Conservation (phyloP, 1,284 basidiomycete species). For the Wolfiporia cocos region DNA sequence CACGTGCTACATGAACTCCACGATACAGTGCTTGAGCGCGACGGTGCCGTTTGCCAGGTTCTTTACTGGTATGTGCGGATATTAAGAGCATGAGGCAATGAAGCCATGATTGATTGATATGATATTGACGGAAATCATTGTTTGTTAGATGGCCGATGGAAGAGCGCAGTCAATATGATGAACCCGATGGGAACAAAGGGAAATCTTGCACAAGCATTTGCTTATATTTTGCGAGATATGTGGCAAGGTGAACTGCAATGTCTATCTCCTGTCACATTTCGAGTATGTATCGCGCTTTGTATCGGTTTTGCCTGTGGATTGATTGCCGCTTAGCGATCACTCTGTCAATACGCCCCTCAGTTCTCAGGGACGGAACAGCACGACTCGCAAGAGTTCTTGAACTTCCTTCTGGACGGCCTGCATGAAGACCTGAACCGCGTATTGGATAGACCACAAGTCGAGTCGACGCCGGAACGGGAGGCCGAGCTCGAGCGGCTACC, state of each 20-base stretch:
- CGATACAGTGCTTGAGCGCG: slow-evolving; percentile 91
- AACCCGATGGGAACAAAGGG: slow-evolving; percentile 92
- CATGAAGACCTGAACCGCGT: slow-evolving; percentile 97
- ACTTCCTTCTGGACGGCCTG: slow-evolving; percentile 90
- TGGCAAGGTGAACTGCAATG: slow-evolving; percentile 87
- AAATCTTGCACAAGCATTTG: slow-evolving; percentile 77
- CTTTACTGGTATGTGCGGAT: slow-evolving; percentile 62
- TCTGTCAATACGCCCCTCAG: slow-evolving; percentile 80
- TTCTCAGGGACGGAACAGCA: slow-evolving; percentile 94
- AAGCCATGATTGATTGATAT: neutral
- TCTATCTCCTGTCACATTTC: slow-evolving; percentile 80
- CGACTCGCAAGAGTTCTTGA: slow-evolving; percentile 96
- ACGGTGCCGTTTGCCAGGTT: slow-evolving; percentile 88
- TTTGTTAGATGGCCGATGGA: slow-evolving; percentile 77
- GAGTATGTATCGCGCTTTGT: slow-evolving; percentile 46
- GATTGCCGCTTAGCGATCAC: slow-evolving; percentile 54
- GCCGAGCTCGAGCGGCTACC: slow-evolving; percentile 84
- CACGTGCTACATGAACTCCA: slow-evolving; percentile 99
- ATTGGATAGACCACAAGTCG: slow-evolving; percentile 66
- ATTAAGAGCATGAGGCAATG: neutral
- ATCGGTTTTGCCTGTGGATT: neutral
- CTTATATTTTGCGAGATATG: slow-evolving; percentile 79
- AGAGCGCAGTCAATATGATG: slow-evolving; percentile 79
- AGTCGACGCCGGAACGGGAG: slow-evolving; percentile 81
- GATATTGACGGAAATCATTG: neutral